Percentiles rank a stretch among this genome's conserved stretches.
Conservation (phyloP, 169 alveolate genomes). For the Sarcocystis neurona region DNA sequence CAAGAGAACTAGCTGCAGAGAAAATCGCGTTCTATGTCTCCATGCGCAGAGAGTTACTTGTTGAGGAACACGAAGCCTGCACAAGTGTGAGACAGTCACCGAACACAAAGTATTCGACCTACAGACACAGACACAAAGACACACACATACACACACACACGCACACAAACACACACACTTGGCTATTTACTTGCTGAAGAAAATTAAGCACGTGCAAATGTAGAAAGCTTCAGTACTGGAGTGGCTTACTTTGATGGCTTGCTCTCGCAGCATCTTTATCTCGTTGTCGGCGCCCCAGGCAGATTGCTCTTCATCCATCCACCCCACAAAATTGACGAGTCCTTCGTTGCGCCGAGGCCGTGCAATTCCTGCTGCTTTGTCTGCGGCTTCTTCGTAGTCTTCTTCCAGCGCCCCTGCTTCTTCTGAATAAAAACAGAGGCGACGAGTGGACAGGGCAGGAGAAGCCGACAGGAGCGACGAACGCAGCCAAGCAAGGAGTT, state of each 20-base stretch:
- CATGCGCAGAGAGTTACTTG: too few species aligned
- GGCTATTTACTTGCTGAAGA: too few species aligned
- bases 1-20: too few species aligned
- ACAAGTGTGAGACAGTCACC: neutral
- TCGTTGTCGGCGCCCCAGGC: constrained; percentile 21
- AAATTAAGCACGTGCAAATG: too few species aligned
- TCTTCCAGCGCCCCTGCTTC: constrained; percentile 18
- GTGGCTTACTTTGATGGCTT: neutral
- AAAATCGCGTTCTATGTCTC: too few species aligned
- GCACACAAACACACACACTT: neutral
- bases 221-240: neutral
- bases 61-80: too few species aligned
- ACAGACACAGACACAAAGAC: neutral
- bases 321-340: constrained; percentile 16
- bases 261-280: neutral
- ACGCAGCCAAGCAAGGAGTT: too few species aligned
- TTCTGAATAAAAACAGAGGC: too few species aligned
- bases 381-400: constrained; percentile 7
- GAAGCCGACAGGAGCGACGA: too few species aligned
- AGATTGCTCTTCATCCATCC: constrained; percentile 17
- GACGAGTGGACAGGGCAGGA: too few species aligned
- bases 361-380: neutral
- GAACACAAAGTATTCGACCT: neutral
- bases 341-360: neutral
- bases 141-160: neutral